Evolutionary conservation across 257 asterid species (phyloP), one percentile per base, ranked within the genome.

Genomic region (Rehmannia glutinosa): DNA sequence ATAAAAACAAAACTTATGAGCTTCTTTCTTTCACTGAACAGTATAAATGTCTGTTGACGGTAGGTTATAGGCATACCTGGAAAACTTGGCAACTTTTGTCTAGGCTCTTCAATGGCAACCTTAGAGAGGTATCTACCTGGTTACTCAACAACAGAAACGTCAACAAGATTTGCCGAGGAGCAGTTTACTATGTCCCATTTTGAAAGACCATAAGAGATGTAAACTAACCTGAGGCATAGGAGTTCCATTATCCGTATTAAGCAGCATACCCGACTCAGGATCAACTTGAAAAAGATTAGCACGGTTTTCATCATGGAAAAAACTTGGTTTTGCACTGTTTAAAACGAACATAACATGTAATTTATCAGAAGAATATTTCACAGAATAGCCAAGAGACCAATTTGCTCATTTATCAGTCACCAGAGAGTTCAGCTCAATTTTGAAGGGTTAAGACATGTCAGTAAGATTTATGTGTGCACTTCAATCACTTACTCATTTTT

Each of bases 231-330:
- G 92, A 76, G 96, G 79, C 97, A 90, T 88, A 71, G 99, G 99
- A 58, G 96, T 86, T 66, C 99, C 99, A 74, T 91, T 91, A 76
- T 94, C 97, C 4, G 98, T 92, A 76, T 92, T 92, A 28, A 77
- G 78, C 64, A 92, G 98, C 98, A 92, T 87, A 35, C 98, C 97
- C 36, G 96, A 82, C 75, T 75, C 85, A 3, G 84, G 87, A 60
- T 86, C 96, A 66, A 92, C 98, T 88, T 90, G 95, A 82, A 90
- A 90, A 68, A 92, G 87, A 73, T 72, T 87, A 52, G 96, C 87
- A 69, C 85, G 96, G 72, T 70, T 86, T 78, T 91, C 97, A 71
- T 94, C 99, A 71, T 82, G 97, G 77, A 94, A 94, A 83, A 94
- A 94, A 12, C 93, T 65, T 60, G 99, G 99, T 81, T 94, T 94